Evolutionary conservation across 192 early-diverging fungal genomes (phyloP).

Genomic region (Gigaspora rosea): DNA sequence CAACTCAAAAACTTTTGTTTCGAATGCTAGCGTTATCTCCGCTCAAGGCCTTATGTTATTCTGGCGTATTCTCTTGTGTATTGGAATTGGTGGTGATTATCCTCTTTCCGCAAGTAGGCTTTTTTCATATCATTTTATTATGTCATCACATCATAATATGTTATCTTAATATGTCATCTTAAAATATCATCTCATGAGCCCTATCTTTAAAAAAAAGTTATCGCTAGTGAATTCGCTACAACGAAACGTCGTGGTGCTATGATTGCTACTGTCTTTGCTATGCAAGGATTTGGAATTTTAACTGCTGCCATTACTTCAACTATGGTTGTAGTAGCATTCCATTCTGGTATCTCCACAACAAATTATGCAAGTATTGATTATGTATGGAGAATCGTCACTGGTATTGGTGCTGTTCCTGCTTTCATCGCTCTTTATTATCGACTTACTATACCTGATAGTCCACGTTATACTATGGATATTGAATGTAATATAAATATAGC

Average conservation of each 20-base stretch:
- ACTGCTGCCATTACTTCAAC: slow-evolving; percentile 72
- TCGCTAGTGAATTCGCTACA: slow-evolving; percentile 87
- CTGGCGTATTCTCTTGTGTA: slow-evolving; percentile 88
- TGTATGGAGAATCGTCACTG: slow-evolving; percentile 86
- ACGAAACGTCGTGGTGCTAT: slow-evolving; percentile 78
- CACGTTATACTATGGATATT: slow-evolving; percentile 69
- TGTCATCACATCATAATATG: neutral
- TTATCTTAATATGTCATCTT: slow-evolving; percentile 49
- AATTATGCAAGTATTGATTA: slow-evolving; percentile 73
- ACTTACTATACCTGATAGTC: slow-evolving; percentile 81
- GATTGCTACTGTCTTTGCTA: slow-evolving; percentile 83
- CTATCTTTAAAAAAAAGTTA: slow-evolving; percentile 61
- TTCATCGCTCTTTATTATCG: slow-evolving; percentile 81
- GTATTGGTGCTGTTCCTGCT: slow-evolving; percentile 77
- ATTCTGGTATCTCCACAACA: slow-evolving; percentile 53
- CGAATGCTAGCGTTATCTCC: too few relatives aligned
- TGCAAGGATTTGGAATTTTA: slow-evolving; percentile 91
- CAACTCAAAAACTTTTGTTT: neutral
- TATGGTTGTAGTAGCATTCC: slow-evolving; percentile 68
- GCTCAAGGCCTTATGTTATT: slow-evolving; percentile 61
- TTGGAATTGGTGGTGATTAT: slow-evolving; percentile 96
- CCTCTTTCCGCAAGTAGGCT: slow-evolving; percentile 78
- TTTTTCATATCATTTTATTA: neutral
- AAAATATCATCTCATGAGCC: slow-evolving; percentile 34
- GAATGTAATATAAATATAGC: slow-evolving; percentile 50